phyloP scores from a whole-genome alignment of 352 stramenopile species.

The Phytopythium delawarense region DNA sequence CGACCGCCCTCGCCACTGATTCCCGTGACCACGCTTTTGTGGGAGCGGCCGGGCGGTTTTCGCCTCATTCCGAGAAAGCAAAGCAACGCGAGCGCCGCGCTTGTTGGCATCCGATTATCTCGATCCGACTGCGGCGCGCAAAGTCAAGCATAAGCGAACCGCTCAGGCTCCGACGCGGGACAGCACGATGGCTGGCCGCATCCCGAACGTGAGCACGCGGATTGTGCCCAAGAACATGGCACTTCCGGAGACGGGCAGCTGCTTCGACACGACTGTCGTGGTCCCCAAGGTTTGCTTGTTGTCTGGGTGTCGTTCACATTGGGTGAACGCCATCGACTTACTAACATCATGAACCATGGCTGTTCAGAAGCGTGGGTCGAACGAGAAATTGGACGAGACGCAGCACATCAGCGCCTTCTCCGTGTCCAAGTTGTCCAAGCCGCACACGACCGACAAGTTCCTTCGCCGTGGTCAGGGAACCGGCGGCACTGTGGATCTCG shows the following conservation, averaged over 20 bases:
- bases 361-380: slow-evolving; percentile 58
- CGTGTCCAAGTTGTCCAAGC: slow-evolving; percentile 83
- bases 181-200: slow-evolving; percentile 47
- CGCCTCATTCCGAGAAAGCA: slow-evolving; percentile 43
- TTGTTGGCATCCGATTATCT: slow-evolving; percentile 3
- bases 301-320: background rate
- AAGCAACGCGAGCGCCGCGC: slow-evolving; percentile 15
- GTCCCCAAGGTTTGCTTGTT: slow-evolving; percentile 33
- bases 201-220: slow-evolving; percentile 79
- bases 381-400: slow-evolving; percentile 65
- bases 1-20: background rate
- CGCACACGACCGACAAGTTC: slow-evolving; percentile 86
- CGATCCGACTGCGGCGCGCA: background rate
- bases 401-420: slow-evolving; percentile 86
- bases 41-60: background rate
- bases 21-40: background rate
- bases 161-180: background rate
- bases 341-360: background rate
- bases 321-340: background rate
- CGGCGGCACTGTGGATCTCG: slow-evolving; percentile 76
- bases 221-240: slow-evolving; percentile 75
- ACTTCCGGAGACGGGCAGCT: slow-evolving; percentile 90
- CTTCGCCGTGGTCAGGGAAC: slow-evolving; percentile 88
- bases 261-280: slow-evolving; percentile 91
- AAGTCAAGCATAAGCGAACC: background rate